phyloP scores from a whole-genome alignment of 371 early-diverging fungal species.

The Mortierella sp. region DNA sequence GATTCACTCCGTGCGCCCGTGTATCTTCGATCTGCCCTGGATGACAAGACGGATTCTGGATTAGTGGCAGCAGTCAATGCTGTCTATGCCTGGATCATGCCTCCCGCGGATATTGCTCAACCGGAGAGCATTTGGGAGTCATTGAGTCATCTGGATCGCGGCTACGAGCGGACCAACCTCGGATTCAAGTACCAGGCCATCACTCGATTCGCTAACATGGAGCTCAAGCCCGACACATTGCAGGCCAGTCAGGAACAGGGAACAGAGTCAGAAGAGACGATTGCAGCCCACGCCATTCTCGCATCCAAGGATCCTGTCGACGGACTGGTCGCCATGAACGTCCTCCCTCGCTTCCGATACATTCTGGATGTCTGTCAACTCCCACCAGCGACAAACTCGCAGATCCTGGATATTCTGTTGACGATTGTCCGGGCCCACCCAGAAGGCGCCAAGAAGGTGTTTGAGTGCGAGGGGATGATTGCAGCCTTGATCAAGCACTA shows the following conservation, averaged over 20 bases:
- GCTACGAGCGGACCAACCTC: slow-evolving; percentile 41
- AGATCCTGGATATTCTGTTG: slow-evolving; percentile 61
- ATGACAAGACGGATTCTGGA: slow-evolving; percentile 74
- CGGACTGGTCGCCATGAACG: slow-evolving; percentile 69
- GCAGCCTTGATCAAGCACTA: slow-evolving; percentile 61
- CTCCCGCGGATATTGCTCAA: slow-evolving; percentile 9
- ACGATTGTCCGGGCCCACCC: slow-evolving; percentile 63
- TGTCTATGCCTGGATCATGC: slow-evolving; percentile 57
- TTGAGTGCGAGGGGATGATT: slow-evolving; percentile 64
- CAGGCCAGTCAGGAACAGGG: slow-evolving; percentile 54
- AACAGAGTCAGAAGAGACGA: slow-evolving; percentile 47
- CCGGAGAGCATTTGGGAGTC: slow-evolving; percentile 46
- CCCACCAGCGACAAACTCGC: slow-evolving; percentile 60
- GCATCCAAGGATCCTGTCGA: slow-evolving; percentile 66
- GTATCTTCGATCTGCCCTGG: slow-evolving; percentile 75
- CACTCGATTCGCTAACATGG: slow-evolving; percentile 51
- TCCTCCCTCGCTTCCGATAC: slow-evolving; percentile 69
- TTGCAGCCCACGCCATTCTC: slow-evolving; percentile 62
- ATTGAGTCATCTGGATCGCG: slow-evolving; percentile 36
- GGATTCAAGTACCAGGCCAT: slow-evolving; percentile 42
- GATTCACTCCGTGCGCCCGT: slow-evolving; percentile 58
- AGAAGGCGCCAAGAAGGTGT: slow-evolving; percentile 61
- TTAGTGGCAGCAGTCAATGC: slow-evolving; percentile 67
- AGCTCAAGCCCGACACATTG: slow-evolving; percentile 49
- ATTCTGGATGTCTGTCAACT: slow-evolving; percentile 61